Conservation (phyloP, 345 rosid species). For the Mercurialis annua region DNA sequence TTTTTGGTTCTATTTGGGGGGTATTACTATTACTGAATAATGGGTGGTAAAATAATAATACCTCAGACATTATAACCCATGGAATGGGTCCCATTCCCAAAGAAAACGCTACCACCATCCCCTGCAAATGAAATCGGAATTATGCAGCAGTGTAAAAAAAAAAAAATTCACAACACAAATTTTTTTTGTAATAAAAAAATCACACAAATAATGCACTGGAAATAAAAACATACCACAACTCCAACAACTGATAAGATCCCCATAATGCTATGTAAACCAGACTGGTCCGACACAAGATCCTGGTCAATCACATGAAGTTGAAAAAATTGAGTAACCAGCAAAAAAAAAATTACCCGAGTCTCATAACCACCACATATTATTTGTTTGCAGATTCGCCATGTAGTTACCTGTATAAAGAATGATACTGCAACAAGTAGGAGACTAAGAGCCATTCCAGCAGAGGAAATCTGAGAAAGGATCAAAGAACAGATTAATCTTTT, state of each 20-base stretch:
- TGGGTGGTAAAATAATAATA: constrained; percentile 17
- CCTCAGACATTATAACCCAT: constrained; percentile 99
- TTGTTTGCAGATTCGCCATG: neutral
- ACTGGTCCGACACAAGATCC: constrained; percentile 53
- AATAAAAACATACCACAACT: constrained; percentile 70
- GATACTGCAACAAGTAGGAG: constrained; percentile 71
- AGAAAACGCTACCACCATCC: constrained; percentile 71
- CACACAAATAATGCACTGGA: neutral
- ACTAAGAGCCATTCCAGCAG: constrained; percentile 78
- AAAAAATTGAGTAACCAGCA: neutral
- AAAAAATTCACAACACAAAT: no score
- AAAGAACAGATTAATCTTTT: constrained; percentile 1
- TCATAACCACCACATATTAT: neutral
- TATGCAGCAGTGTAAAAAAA: neutral
- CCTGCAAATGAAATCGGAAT: constrained; percentile 41
- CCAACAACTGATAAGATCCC: constrained; percentile 80
- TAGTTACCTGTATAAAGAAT: constrained; percentile 56
- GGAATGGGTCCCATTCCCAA: constrained; percentile 95
- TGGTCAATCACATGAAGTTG: constrained; percentile 26
- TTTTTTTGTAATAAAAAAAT: constrained; percentile 10
- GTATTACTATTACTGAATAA: neutral
- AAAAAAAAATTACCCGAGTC: neutral
- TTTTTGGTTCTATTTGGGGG: no score
- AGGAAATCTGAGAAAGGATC: constrained; percentile 51
- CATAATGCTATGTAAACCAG: constrained; percentile 48